Base-by-base conservation (phyloP, 345 rosid species). In the Bretschneidera sinensis region DNA sequence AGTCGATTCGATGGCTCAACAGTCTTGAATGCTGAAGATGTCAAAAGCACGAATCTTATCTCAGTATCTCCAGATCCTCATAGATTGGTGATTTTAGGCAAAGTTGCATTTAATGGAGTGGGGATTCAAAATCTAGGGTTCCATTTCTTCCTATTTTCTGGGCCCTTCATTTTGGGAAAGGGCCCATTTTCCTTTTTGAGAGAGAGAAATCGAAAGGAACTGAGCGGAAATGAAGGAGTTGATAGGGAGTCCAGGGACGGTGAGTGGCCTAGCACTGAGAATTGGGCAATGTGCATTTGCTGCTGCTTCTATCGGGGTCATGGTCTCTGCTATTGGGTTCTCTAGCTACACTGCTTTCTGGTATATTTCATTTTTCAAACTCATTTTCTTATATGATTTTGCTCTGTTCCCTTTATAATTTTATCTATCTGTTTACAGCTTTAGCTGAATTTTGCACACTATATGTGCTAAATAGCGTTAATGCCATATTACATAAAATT, bases 191-290 rank as follows among this genome's bases (percentile, higher is more conserved):
- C n/a, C n/a, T 47, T 17, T 25, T 21, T 9, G 51, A 4, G 53
- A 28, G 57, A 48, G 10, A 6, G 19, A 24, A 23, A 17, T 0
- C 47, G 55, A 0, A 19, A 17, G 48, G 33, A 1, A 39, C 20
- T 20, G 51, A 52, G 61, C 63, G 33, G 54, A 66, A 28, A 87
- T 92, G 98, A 92, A 85, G 83, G 83, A 81, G 78, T 39, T 84
- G 61, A 54, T 87, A 17, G 97, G 98, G 56, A 78, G 98, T 55
- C 98, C 98, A 0, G 98, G 97, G 56, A 78, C 91, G 13, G 63
- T 74, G 61, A 82, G 86, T 76, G 97, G 98, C 43, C 55, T 87
- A 62, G 63, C 82, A 16, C 67, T 92, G 60, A 74, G 95, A 73
- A 63, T 82, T 14, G 89, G 91, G 16, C 98, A 92, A 78, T 85